A percentile compares a stretch with the other conserved stretches of the same genome.
Conservation (phyloP, 2,329 filamentous ascomycete species). For the Phaeophleospora eucalypticola region DNA sequence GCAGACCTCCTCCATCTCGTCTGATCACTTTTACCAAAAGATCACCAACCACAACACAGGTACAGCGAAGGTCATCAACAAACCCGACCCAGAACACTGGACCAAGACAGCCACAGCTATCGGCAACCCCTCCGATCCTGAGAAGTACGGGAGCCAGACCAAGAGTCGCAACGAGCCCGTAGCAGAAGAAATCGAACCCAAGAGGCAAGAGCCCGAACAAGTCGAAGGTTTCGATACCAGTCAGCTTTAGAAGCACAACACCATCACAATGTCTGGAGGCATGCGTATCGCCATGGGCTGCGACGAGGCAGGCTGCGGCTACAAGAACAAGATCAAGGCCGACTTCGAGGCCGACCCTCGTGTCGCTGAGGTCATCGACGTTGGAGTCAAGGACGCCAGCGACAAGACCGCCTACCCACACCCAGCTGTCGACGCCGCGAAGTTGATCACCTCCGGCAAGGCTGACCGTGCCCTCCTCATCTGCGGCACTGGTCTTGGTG, state of each 20-base stretch:
- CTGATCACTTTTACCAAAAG: constrained; percentile 37
- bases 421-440: constrained; percentile 68
- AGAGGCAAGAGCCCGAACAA: constrained; percentile 16
- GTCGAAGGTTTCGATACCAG: constrained; percentile 29
- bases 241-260: constrained; percentile 23
- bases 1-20: constrained; percentile 38
- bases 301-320: constrained; percentile 70
- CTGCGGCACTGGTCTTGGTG: constrained; percentile 81
- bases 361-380: constrained; percentile 66
- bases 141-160: constrained; percentile 26
- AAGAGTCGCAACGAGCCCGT: constrained; percentile 26
- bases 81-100: constrained; percentile 32
- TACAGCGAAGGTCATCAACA: constrained; percentile 34
- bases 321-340: constrained; percentile 73
- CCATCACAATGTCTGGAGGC: constrained; percentile 6
- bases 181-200: constrained; percentile 14
- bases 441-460: constrained; percentile 58
- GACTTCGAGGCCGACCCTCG: constrained; percentile 65
- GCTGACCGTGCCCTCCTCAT: constrained; percentile 76
- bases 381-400: constrained; percentile 61
- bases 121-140: constrained; percentile 30
- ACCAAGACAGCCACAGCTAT: constrained; percentile 28
- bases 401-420: constrained; percentile 83
- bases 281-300: constrained; percentile 58
- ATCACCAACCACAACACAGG: constrained; percentile 36